Conservation (phyloP, 73 alveolate species). For the Tetrahymena elliotti region DNA sequence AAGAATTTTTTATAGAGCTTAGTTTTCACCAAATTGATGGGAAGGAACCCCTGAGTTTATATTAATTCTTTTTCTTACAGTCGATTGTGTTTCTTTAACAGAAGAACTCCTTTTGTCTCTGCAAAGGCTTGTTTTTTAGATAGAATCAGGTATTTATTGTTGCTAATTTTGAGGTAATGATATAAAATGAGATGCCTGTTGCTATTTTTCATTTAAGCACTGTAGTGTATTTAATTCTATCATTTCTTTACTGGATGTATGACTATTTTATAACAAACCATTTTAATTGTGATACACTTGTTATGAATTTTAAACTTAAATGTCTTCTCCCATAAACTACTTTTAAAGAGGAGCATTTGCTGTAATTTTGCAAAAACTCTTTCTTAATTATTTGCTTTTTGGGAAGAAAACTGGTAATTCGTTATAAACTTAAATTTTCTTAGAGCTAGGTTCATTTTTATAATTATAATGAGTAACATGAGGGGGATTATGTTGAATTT, state of each 20-base stretch:
- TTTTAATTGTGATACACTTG: background rate
- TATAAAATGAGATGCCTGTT: background rate
- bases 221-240: background rate
- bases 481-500: background rate
- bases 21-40: background rate
- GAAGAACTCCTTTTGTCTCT: background rate
- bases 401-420: background rate
- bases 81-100: background rate
- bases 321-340: background rate
- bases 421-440: background rate
- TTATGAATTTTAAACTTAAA: background rate
- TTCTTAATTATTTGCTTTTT: background rate
- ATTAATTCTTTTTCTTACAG: background rate
- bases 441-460: background rate
- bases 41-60: background rate
- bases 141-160: background rate
- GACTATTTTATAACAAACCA: background rate
- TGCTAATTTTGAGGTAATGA: background rate
- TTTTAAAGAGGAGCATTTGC: background rate
- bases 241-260: background rate
- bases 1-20: background rate
- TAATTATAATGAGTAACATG: background rate
- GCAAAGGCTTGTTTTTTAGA: background rate
- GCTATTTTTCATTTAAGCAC: background rate
- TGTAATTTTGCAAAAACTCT: background rate